A percentile compares a stretch with the other conserved stretches of the same genome.
phyloP scores from a whole-genome alignment of 768 basidiomycete genomes.

The Infundibulicybe gibba region DNA sequence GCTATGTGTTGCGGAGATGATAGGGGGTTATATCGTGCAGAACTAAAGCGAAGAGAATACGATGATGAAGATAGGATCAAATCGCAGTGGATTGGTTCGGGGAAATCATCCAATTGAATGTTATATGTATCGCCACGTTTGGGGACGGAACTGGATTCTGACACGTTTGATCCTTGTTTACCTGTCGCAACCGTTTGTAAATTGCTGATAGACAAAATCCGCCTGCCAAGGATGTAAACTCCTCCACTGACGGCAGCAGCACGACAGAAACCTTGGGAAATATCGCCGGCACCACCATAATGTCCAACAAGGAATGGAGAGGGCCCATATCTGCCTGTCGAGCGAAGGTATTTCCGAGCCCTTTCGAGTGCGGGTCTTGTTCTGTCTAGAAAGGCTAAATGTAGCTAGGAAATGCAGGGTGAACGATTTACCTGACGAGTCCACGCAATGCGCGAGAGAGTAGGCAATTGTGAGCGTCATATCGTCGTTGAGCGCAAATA shows the following conservation, averaged over 20 bases:
- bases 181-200: too few species aligned
- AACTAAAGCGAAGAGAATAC: conserved; percentile 22
- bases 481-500: conserved; percentile 59
- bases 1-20: conserved; percentile 7
- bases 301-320: conserved; percentile 90
- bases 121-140: conserved; percentile 25
- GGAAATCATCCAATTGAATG: conserved; percentile 54
- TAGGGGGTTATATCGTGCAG: conserved; percentile 7
- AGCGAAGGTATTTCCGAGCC: conserved; percentile 68
- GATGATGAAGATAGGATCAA: conserved; percentile 49
- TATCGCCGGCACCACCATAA: conserved; percentile 90
- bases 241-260: conserved; percentile 78
- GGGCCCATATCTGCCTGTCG: conserved; percentile 79
- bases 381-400: conserved; percentile 44
- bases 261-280: conserved; percentile 89
- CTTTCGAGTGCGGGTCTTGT: conserved; percentile 66
- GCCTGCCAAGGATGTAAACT: conserved; percentile 68
- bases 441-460: conserved; percentile 71
- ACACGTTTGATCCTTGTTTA: neutral
- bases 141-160: conserved; percentile 5
- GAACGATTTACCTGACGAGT: conserved; percentile 46
- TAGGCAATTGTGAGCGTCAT: conserved; percentile 65
- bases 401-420: neutral
- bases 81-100: conserved; percentile 53
- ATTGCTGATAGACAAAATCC: conserved; percentile 27